A percentile compares a stretch with the other conserved stretches of the same genome.
Conservation (phyloP, 495 filamentous ascomycete genomes). For the Penicillium robsamsonii region DNA sequence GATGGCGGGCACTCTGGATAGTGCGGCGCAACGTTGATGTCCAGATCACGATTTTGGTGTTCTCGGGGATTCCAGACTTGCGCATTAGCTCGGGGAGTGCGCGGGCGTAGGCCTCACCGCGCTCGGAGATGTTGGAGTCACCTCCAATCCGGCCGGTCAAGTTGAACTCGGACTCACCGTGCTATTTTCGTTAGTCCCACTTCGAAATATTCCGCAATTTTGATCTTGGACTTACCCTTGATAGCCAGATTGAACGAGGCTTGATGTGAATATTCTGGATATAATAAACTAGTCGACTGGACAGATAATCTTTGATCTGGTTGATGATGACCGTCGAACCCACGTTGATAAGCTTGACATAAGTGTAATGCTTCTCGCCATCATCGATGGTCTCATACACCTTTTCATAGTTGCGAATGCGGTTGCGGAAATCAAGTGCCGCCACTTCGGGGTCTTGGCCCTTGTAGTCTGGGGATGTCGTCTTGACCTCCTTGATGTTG, state of each 20-base stretch:
- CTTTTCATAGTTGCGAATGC: slow-evolving; percentile 95
- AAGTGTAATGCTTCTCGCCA: slow-evolving; percentile 80
- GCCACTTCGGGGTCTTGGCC: slow-evolving; percentile 92
- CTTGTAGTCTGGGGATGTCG: slow-evolving; percentile 88
- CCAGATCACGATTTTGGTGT: slow-evolving; percentile 89
- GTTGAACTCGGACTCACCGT: slow-evolving; percentile 93
- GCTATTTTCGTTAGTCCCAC: slow-evolving; percentile 46
- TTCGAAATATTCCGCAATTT: neutral
- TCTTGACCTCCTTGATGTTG: slow-evolving; percentile 98
- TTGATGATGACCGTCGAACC: slow-evolving; percentile 95
- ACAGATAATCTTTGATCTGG: slow-evolving; percentile 92
- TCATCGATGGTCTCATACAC: slow-evolving; percentile 90
- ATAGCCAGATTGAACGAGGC: slow-evolving; percentile 96
- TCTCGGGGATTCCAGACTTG: slow-evolving; percentile 71
- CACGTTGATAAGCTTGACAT: slow-evolving; percentile 96
- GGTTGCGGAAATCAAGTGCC: slow-evolving; percentile 85
- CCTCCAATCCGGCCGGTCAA: slow-evolving; percentile 85
- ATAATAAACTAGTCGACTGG: slow-evolving; percentile 94
- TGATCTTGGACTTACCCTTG: slow-evolving; percentile 64
- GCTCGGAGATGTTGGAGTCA: slow-evolving; percentile 80
- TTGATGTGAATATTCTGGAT: slow-evolving; percentile 98
- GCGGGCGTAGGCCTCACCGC: slow-evolving; percentile 81
- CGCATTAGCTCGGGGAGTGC: slow-evolving; percentile 77
- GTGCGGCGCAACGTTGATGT: slow-evolving; percentile 93
- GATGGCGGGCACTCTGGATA: slow-evolving; percentile 81